Base-by-base conservation (phyloP, 2,329 filamentous ascomycete species). In the Balansia obtecta region DNA sequence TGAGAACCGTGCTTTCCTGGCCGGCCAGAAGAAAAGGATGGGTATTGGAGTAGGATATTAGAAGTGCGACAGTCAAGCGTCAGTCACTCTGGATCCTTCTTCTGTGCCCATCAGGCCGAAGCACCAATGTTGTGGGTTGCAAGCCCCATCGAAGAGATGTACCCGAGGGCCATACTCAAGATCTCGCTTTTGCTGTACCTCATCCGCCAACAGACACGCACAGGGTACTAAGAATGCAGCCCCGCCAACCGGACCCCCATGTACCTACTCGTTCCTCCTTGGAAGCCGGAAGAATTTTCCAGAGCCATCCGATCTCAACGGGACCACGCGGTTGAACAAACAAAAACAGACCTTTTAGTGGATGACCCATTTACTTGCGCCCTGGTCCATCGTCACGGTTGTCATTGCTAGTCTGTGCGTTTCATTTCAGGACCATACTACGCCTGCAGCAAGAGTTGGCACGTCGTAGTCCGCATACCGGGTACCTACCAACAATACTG, bases 261-360 rank as follows among this genome's bases (percentile, higher is more conserved):
- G 45, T 38, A 46, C 40, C 41, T 38, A 46, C 40, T 32, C 39
- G 22, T 33, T 33, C 34, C 11, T 15, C 34, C 34, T 12, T 55
- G 49, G 54, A 57, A 57, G 43, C 44, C 18, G 46, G 46, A 41
- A 57, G 56, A 58, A 58, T 34, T 51, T 57, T 57, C 56, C 49
- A 58, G 56, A 56, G 43, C 40, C 45, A 20, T 40, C 38, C 38
- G 16, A 8, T 9, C 9, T 15, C 10, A 20, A 15, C 40, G n/a
- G 39, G 39, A 41, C 39, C 39, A 16, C 39, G n/a, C 16, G n/a
- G 33, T 37, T 11, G 5, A 10, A 15, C 5, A 3, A 37, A 37
- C 34, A 37, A 37, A 37, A 34, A 13, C 33, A 13, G 33, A 12
- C 15, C 34, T 10, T 37, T 37, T 9, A 12, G 15, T 12, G 34